Evolutionary conservation across 2,329 filamentous ascomycete species (phyloP).

Genomic region (Apiospora kogelbergensis): DNA sequence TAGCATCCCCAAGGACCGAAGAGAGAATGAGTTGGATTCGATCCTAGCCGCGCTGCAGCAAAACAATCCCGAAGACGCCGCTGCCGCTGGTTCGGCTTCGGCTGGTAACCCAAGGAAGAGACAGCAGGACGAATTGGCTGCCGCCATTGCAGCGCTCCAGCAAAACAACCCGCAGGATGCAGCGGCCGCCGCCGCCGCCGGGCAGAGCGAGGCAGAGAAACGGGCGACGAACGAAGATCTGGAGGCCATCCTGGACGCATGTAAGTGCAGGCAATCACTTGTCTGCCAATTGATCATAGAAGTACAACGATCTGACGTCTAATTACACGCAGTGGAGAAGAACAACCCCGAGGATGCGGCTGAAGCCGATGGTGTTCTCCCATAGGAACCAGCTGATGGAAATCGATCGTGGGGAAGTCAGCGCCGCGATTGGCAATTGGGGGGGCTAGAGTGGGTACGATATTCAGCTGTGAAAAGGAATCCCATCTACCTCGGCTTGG

Average conservation of each 20-base stretch:
- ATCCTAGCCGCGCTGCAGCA: neutral
- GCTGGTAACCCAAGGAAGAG: neutral
- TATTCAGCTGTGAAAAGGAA: neutral
- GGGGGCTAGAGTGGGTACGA: too few relatives aligned
- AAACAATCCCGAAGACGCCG: constrained; percentile 9
- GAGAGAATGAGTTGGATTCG: neutral
- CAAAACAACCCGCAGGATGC: neutral
- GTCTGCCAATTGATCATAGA: neutral
- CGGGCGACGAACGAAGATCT: neutral
- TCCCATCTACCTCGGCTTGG: neutral
- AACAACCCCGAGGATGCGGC: neutral
- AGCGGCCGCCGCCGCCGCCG: neutral
- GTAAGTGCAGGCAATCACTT: neutral
- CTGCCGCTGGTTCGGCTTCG: neutral
- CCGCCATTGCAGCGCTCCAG: neutral
- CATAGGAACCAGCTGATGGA: neutral
- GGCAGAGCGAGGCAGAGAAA: neutral
- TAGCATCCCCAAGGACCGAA: neutral
- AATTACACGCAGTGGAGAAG: neutral
- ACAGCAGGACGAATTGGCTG: neutral
- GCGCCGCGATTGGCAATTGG: neutral
- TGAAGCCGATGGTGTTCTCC: neutral
- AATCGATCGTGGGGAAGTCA: neutral
- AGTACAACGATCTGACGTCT: neutral
- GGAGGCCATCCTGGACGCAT: neutral